A percentile compares a stretch with the other conserved stretches of the same genome.
Evolutionary conservation across 2,329 filamentous ascomycete species (phyloP).

Genomic region (Ceratocystis papillata): DNA sequence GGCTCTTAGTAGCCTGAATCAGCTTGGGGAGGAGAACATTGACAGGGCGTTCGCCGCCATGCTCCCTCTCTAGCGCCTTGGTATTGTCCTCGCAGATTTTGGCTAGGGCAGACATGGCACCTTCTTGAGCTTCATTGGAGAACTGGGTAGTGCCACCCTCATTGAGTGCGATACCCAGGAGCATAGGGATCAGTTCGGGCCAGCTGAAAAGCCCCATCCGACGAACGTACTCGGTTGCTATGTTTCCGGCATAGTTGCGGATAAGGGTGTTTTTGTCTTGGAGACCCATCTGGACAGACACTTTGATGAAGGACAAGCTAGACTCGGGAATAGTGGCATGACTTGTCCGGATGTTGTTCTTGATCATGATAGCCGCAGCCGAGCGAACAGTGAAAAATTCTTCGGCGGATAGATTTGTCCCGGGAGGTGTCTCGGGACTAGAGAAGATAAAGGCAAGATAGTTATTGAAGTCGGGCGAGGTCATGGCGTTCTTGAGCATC

Average conservation of each 20-base stretch:
- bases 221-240: slow-evolving; percentile 83
- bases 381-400: slow-evolving; percentile 70
- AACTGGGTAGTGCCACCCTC: slow-evolving; percentile 47
- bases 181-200: slow-evolving; percentile 78
- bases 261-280: slow-evolving; percentile 75
- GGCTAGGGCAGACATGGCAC: slow-evolving; percentile 80
- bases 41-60: slow-evolving; percentile 78
- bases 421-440: slow-evolving; percentile 51
- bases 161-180: slow-evolving; percentile 69
- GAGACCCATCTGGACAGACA: slow-evolving; percentile 64
- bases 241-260: slow-evolving; percentile 78
- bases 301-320: slow-evolving; percentile 67
- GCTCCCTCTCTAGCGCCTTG: slow-evolving; percentile 73
- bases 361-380: slow-evolving; percentile 85
- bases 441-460: slow-evolving; percentile 89
- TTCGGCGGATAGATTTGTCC: slow-evolving; percentile 46
- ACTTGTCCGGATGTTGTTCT: slow-evolving; percentile 73
- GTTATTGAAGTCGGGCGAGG: slow-evolving; percentile 89
- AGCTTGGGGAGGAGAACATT: slow-evolving; percentile 84
- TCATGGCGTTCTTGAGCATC: slow-evolving; percentile 88
- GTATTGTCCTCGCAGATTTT: slow-evolving; percentile 98
- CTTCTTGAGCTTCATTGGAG: slow-evolving; percentile 68
- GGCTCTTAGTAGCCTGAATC: slow-evolving; percentile 71
- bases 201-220: slow-evolving; percentile 78
- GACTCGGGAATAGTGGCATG: slow-evolving; percentile 65